Evolutionary conservation across 2,329 filamentous ascomycete genomes (phyloP).

Genomic region (Fusarium haematococcum): DNA sequence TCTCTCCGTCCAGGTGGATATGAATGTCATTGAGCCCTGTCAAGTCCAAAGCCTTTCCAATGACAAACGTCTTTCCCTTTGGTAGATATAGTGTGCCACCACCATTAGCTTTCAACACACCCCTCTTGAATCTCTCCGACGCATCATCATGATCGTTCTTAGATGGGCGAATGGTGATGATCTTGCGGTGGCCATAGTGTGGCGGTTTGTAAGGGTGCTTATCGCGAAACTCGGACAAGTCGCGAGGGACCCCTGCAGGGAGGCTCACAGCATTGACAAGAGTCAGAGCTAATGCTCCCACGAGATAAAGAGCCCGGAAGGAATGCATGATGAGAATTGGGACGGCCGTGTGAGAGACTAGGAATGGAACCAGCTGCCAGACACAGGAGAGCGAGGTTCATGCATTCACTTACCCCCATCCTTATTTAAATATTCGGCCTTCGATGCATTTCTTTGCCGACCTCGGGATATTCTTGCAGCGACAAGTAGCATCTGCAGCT

Average conservation of each 20-base stretch:
- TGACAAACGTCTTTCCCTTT: conserved; percentile 65
- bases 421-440: neutral
- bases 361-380: neutral
- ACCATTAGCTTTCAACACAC: conserved; percentile 66
- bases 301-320: neutral
- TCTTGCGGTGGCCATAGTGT: conserved; percentile 18
- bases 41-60: conserved; percentile 69
- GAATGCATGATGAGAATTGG: neutral
- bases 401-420: neutral
- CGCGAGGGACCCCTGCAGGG: conserved; percentile 12
- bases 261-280: conserved; percentile 9
- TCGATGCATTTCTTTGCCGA: neutral
- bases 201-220: conserved; percentile 25
- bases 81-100: conserved; percentile 68
- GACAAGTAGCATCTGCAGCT: neutral
- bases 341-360: neutral
- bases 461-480: neutral
- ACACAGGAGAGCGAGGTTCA: neutral
- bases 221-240: conserved; percentile 26
- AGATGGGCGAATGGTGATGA: conserved; percentile 49
- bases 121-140: conserved; percentile 65
- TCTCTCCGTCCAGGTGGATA: conserved; percentile 68
- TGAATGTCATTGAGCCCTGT: conserved; percentile 69
- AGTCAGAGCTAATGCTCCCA: neutral
- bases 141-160: conserved; percentile 67